phyloP scores from a whole-genome alignment of 306 rosid species.

The Calophaca sinica region DNA sequence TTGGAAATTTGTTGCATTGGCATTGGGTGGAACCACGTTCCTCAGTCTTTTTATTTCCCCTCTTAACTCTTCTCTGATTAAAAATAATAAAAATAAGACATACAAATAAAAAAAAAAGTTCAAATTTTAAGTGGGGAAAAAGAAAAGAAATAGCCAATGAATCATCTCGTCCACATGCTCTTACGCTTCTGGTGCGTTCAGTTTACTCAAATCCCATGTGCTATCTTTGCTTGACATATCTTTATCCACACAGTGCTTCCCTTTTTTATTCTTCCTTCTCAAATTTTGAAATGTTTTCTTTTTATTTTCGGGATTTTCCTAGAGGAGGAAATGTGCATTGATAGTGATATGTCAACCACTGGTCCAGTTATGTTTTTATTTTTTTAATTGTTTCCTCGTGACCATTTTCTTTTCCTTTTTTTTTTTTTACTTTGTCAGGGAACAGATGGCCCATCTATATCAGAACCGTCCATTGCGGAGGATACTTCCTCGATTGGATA shows the following conservation, averaged over 20 bases:
- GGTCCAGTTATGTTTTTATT: constrained; percentile 54
- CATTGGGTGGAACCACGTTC: constrained; percentile 81
- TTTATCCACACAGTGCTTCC: constrained; percentile 24
- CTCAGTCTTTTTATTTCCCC: constrained; percentile 8
- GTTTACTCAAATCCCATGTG: constrained; percentile 78
- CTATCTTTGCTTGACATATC: constrained; percentile 57
- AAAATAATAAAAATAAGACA: not conserved
- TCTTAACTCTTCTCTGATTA: not conserved
- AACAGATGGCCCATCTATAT: constrained; percentile 49
- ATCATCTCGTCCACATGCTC: constrained; percentile 75
- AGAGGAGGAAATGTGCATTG: constrained; percentile 59
- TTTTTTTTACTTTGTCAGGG: constrained; percentile 20
- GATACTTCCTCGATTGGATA: constrained; percentile 37
- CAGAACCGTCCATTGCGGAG: constrained; percentile 60
- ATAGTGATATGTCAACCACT: constrained; percentile 85
- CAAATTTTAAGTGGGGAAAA: constrained; percentile 6
- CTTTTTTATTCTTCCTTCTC: constrained; percentile 29
- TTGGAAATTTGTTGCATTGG: constrained; percentile 74
- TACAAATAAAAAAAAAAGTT: not conserved
- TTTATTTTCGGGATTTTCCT: constrained; percentile 39
- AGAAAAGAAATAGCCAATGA: constrained; percentile 37
- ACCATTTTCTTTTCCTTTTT: constrained; percentile 41
- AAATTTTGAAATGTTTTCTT: constrained; percentile 42
- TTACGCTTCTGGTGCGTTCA: constrained; percentile 68
- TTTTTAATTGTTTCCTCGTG: constrained; percentile 44